Base-by-base conservation (phyloP, 2,329 filamentous ascomycete genomes). In the Colletotrichum tropicicola region DNA sequence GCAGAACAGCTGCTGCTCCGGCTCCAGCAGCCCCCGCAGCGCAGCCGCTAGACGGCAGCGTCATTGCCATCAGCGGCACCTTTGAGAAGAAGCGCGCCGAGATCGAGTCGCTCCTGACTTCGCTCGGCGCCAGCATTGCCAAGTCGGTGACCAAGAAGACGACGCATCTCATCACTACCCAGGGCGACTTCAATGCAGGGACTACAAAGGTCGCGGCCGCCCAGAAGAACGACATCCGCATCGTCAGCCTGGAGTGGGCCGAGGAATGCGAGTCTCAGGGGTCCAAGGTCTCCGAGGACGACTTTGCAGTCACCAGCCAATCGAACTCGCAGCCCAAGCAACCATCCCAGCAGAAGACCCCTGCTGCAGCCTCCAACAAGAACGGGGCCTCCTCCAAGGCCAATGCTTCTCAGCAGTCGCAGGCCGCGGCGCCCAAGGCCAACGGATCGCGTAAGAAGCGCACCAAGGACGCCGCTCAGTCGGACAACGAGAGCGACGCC, bases 221-320 rank as follows among this genome's bases (percentile, higher is more conserved):
- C 5, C 73, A 79, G 9, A 69, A 79, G 12, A 78, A 82, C 32
- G 78, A 74, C 19, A 76, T 91, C 12, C 81, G 82, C 3, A 81
- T 92, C 47, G 83, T 93, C 25, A 80, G 76, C 9, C 73, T 89
- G 0, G 77, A 85, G 13, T 93, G 91, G 91, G 77, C 89, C n/a
- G 68, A 85, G 2, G 83, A 89, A n/a, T 88, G 83, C 21, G 77
- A 85, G 37, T 67, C 77, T 13, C 74, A 77, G 15, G 79, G 78
- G 47, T 73, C 77, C 10, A 80, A 77, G 30, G 70, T 82, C 55
- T 53, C 70, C 3, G 81, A 80, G 69, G 68, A 60, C 21, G 53
- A 48, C 21, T 79, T 76, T 56, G 44, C 53, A n/a, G 67, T 75
- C 28, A 64, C 51, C 47, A 44, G 43, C 21, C 43, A 48, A 49